A percentile compares a stretch with the other conserved stretches of the same genome.
These are phyloP conservation scores for Melocanna baccifera DNA, from an alignment of 176 grass and related monocot species.

Conservation along the genomic window DNA sequence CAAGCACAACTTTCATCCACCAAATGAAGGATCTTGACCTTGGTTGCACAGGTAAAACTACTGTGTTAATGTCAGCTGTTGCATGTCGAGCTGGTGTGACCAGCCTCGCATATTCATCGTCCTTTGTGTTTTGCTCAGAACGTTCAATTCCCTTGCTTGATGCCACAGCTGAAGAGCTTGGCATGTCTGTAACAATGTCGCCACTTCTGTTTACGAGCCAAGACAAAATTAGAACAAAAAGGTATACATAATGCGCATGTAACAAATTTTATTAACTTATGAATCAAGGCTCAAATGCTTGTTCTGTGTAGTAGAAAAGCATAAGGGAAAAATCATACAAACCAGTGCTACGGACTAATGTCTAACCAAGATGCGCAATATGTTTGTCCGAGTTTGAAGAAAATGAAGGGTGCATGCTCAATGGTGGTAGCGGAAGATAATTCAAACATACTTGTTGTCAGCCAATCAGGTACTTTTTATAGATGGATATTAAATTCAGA, in stretches of 20 bases:
- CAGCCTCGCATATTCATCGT: slow-evolving; percentile 79
- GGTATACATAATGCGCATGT: not conserved
- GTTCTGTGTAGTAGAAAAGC: not conserved
- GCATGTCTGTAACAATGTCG: not conserved
- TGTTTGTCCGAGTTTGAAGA: too few species aligned
- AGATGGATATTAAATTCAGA: too few species aligned
- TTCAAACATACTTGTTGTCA: too few species aligned
- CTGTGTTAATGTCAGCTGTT: slow-evolving; percentile 27
- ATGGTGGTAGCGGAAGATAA: too few species aligned
- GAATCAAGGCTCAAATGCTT: not conserved
- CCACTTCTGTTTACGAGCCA: slow-evolving; percentile 25
- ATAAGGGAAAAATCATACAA: not conserved
- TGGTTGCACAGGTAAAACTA: slow-evolving; percentile 28
- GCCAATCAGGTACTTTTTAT: too few species aligned
- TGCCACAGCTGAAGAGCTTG: slow-evolving; percentile 25
- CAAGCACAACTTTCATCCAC: slow-evolving; percentile 79
- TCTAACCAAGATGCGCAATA: not conserved
- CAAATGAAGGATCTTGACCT: slow-evolving; percentile 52
- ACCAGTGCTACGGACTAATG: not conserved
- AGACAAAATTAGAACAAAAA: slow-evolving; percentile 4
- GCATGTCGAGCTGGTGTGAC: slow-evolving; percentile 43
- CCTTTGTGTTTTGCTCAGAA: slow-evolving; percentile 53
- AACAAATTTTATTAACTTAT: not conserved
- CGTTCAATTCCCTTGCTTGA: slow-evolving; percentile 29
- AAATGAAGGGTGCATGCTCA: too few species aligned